Conservation (phyloP, 1,284 basidiomycete genomes). For the Boletus mariae region DNA sequence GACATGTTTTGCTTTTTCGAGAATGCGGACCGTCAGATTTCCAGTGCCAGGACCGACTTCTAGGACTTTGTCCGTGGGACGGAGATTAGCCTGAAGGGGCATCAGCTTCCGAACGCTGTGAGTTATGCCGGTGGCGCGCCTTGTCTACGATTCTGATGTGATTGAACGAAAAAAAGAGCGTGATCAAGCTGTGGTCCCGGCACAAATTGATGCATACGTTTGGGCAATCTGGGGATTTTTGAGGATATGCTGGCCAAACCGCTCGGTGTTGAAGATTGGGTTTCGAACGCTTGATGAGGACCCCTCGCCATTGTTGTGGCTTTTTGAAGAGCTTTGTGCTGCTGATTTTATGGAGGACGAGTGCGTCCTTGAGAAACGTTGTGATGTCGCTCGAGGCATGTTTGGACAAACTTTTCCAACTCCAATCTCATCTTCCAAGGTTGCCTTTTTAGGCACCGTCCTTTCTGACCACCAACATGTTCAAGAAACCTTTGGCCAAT, state of each 20-base stretch:
- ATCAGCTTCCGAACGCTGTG: background rate
- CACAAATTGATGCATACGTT: conserved; percentile 53
- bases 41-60: conserved; percentile 99
- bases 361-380: conserved; percentile 76
- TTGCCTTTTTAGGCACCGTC: background rate
- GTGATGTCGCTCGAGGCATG: conserved; percentile 91
- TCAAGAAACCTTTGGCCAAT: conserved; percentile 68
- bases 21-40: conserved; percentile 91
- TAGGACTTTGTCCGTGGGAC: conserved; percentile 93
- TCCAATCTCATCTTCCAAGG: background rate
- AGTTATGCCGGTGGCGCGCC: conserved; percentile 31
- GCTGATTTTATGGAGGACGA: conserved; percentile 63
- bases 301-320: conserved; percentile 37
- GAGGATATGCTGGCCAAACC: conserved; percentile 96
- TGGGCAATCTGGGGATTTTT: conserved; percentile 92
- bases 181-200: conserved; percentile 11
- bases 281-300: conserved; percentile 56
- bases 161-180: conserved; percentile 1
- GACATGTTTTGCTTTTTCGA: conserved; percentile 91
- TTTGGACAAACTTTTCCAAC: background rate
- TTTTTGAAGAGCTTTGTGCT: conserved; percentile 33
- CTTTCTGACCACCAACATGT: conserved; percentile 43
- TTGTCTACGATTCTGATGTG: conserved; percentile 72
- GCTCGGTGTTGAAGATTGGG: conserved; percentile 90
- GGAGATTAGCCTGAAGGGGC: conserved; percentile 72